Evolutionary conservation across 164 flowering plant genomes (phyloP).

Genomic region (Akebia trifoliata): DNA sequence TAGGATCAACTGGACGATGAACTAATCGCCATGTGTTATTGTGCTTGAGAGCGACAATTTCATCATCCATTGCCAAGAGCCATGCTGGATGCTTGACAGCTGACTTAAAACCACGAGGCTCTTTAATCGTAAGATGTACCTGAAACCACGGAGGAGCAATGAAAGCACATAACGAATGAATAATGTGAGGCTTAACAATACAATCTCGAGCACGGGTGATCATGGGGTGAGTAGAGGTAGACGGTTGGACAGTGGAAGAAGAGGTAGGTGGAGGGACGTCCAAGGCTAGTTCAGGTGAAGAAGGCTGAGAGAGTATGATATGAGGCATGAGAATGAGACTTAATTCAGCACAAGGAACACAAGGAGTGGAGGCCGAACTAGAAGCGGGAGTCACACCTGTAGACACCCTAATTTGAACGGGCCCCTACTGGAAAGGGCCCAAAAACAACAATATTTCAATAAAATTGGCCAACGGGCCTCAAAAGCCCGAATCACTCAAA

Average conservation of each 20-base stretch:
- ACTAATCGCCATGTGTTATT: constrained; percentile 2
- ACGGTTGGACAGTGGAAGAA: not conserved
- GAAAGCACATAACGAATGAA: not conserved
- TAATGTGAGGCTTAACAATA: not conserved
- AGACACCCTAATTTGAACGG: too few species aligned
- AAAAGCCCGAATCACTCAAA: too few species aligned
- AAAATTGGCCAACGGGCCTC: too few species aligned
- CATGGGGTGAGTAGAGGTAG: not conserved
- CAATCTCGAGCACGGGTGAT: not conserved
- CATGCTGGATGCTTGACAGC: too few species aligned
- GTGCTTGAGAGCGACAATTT: constrained; percentile 2
- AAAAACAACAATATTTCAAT: too few species aligned
- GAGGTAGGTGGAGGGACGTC: constrained; percentile 3
- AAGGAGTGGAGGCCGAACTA: too few species aligned
- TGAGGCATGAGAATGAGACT: not conserved
- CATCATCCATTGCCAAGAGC: constrained; percentile 3
- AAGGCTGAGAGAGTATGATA: constrained; percentile 1
- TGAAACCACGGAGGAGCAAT: constrained; percentile 5
- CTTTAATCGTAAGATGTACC: constrained; percentile 3
- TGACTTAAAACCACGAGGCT: too few species aligned
- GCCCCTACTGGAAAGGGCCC: too few species aligned
- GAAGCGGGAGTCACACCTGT: not conserved
- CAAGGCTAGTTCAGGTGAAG: too few species aligned
- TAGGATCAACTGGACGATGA: not conserved
- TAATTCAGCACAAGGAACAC: not conserved